Evolutionary conservation across 495 filamentous ascomycete genomes (phyloP).

Genomic region (Penicillium ucsense): DNA sequence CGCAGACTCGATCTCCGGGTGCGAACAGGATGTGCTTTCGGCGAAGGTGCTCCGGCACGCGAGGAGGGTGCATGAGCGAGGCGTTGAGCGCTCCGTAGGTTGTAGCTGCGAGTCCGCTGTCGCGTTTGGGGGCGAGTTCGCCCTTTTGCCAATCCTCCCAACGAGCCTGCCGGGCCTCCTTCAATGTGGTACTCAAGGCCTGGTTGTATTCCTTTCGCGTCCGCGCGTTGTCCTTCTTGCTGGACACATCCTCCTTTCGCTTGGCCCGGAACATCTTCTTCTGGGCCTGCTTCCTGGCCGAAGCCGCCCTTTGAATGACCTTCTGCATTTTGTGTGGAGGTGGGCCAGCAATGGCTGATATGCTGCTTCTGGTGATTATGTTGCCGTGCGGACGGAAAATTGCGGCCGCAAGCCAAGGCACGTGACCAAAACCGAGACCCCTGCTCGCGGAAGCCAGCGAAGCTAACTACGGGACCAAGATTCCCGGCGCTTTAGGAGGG

Average conservation of each 20-base stretch:
- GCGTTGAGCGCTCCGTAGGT: slow-evolving; percentile 43
- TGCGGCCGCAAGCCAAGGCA: slow-evolving; percentile 18
- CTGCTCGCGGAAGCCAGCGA: too few relatives aligned
- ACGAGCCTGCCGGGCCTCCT: slow-evolving; percentile 23
- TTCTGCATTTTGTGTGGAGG: slow-evolving; percentile 54
- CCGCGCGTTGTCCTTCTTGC: slow-evolving; percentile 23
- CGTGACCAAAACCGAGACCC: slow-evolving; percentile 6
- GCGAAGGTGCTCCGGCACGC: slow-evolving; percentile 36
- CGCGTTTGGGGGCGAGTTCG: slow-evolving; percentile 61
- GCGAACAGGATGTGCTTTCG: slow-evolving; percentile 54
- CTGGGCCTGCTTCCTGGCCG: slow-evolving; percentile 54
- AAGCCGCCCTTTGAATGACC: slow-evolving; percentile 56
- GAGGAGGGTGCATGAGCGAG: slow-evolving; percentile 22
- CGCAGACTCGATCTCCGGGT: slow-evolving; percentile 64
- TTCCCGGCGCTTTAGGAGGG: too few relatives aligned
- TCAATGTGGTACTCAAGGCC: slow-evolving; percentile 19
- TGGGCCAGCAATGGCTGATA: slow-evolving; percentile 25
- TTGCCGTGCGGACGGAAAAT: slow-evolving; percentile 25
- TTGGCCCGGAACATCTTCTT: slow-evolving; percentile 33
- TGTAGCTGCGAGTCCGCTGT: slow-evolving; percentile 42
- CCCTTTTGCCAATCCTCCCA: slow-evolving; percentile 71
- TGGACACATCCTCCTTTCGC: slow-evolving; percentile 27
- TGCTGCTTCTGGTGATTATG: slow-evolving; percentile 13
- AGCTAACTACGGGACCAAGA: too few relatives aligned
- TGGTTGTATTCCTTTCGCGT: slow-evolving; percentile 25